Base-by-base conservation (phyloP, 2,329 filamentous ascomycete genomes). In the Fusarium pseudograminearum region DNA sequence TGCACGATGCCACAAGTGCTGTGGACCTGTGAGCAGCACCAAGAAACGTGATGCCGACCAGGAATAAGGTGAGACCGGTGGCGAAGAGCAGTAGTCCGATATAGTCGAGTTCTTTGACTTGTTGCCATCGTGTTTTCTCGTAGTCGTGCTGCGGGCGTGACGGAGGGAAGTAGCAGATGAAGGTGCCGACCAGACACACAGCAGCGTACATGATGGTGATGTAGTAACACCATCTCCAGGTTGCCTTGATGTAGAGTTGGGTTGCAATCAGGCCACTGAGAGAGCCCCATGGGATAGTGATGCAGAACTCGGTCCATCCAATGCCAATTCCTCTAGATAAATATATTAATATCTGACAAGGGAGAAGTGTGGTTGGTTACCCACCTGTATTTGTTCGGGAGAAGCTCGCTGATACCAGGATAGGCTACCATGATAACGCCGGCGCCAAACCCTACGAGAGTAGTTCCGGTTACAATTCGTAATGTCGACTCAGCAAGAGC, bases 221-320 rank as follows among this genome's bases (percentile, higher is more conserved):
- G 18, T 62, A 62, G 15, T 62, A 62, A 8, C 59, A 62, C 57
- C 59, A 62, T 41, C 59, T 42, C 57, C 59, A 62, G 2, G 38
- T 46, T 24, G 46, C 47, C 9, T 62, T 55, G 24, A 62, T 57
- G 5, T 62, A 61, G 5, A 62, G 40, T 2, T 62, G 28, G 2
- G 57, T 62, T 12, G 59, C 59, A 7, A 62, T 62, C 6, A 62
- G 36, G 14, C 57, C 59, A 11, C 22, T 33, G 0, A 62, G 4
- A 1, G 57, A 61, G 1, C 59, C 59, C 59, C 57, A 62, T 4
- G 57, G 59, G 1, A 62, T 55, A 2, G n/a, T 24, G 40, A 62
- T 62, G 24, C 57, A 61, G 16, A 62, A 62, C 9, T 62, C 59
- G 2, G 59, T 62, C 57, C 57, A 62, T 1, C 42, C 57, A 8